Base-by-base conservation (phyloP, 2,329 filamentous ascomycete genomes). In the Botrytis fabae region DNA sequence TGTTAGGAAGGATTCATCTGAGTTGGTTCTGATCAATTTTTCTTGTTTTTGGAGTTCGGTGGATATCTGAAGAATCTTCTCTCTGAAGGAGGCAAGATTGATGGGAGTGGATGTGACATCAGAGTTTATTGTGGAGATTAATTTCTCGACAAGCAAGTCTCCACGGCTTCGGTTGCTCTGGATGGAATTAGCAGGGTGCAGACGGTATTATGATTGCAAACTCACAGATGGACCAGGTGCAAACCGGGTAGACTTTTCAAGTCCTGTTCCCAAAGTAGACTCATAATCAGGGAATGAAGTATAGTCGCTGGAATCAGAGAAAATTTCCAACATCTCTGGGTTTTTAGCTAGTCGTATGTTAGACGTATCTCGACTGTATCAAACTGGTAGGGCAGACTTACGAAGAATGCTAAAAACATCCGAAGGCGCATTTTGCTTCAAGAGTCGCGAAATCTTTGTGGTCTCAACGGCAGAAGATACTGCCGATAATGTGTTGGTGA, bases 271-370 rank as follows among this genome's bases (percentile, higher is more conserved):
- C 10, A 64, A 42, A 25, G 74, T 78, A 35, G 70, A 74, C 64
- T 81, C 80, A 68, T 78, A 81, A 62, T 80, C 78, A n/a, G 80
- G 80, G 46, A 80, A 81, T 16, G 77, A 75, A 12, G 76, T 75
- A 62, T 80, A 79, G 68, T 81, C 80, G 54, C 78, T 76, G 20
- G 77, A 80, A 60, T 81, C 77, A 6, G 74, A 73, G 16, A 79
- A 77, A 40, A 44, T 71, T 14, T 70, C 44, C 32, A 65, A 10
- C 38, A 69, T 42, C 28, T 74, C 70, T 46, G 69, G 62, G 25
- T 51, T 59, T 72, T 64, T 62, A 18, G 63, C 70, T 75, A 35
- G 35, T 18, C 16, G n/a, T 8, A 22, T 69, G 51, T 69, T 18
- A 73, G 65, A 44, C 22, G 12, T 1, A 6, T 22, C 63, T 51